These are phyloP conservation scores for Pyracantha coccinea DNA, from an alignment of 331 rosid species.

Conservation along the genomic window DNA sequence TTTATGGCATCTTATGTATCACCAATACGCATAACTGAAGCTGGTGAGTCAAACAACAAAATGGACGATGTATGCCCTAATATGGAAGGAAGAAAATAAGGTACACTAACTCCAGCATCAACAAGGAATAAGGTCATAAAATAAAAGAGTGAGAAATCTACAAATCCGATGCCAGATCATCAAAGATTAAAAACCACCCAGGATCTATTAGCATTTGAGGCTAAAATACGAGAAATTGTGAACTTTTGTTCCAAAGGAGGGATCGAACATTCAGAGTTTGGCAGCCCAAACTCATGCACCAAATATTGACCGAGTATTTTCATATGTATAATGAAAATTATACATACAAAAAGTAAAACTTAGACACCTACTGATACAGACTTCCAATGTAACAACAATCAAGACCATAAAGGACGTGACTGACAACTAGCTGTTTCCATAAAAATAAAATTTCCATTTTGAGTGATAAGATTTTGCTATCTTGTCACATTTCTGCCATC, in stretches of 20 bases:
- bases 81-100: background rate
- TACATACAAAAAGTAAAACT: background rate
- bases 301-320: background rate
- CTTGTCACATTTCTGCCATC: background rate
- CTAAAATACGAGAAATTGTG: background rate
- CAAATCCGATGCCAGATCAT: background rate
- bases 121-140: background rate
- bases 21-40: background rate
- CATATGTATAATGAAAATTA: background rate
- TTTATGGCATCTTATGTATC: background rate
- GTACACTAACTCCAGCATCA: background rate
- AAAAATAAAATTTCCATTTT: background rate
- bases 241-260: background rate
- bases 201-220: background rate
- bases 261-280: background rate
- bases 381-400: background rate
- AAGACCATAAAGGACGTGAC: background rate
- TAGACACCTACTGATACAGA: background rate
- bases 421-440: too few species aligned
- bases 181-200: background rate
- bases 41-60: background rate
- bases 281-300: background rate
- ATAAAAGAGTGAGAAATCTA: background rate
- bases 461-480: background rate
- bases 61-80: background rate